Percentiles rank a stretch among this genome's conserved stretches.
These are phyloP conservation scores for Saturnispora silvae DNA, from an alignment of 805 yeast genomes.

Conservation along the genomic window DNA sequence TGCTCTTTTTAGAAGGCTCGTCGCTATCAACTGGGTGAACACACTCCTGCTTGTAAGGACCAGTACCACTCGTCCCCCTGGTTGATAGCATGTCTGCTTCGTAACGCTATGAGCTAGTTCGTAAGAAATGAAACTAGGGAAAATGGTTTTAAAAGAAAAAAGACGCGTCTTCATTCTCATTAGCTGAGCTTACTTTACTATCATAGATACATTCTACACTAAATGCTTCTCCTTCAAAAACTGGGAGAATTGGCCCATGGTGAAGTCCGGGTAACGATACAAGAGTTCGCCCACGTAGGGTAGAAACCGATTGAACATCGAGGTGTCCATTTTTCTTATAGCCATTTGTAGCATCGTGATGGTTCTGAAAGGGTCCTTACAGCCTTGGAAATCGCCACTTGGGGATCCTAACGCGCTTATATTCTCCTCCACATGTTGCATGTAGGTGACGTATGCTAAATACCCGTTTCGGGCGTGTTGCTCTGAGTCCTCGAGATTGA, in stretches of 20 bases:
- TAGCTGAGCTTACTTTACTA: too few relatives aligned
- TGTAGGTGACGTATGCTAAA: slow-evolving; percentile 11
- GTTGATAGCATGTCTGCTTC: too few relatives aligned
- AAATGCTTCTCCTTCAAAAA: slow-evolving; percentile 4
- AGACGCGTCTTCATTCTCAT: too few relatives aligned
- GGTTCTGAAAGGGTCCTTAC: slow-evolving; percentile 9
- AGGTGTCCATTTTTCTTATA: slow-evolving; percentile 8
- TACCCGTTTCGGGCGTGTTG: slow-evolving; percentile 6
- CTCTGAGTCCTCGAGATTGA: slow-evolving; percentile 2
- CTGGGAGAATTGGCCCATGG: slow-evolving; percentile 7
- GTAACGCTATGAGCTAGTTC: too few relatives aligned
- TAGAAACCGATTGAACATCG: slow-evolving; percentile 2
- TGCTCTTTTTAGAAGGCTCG: too few relatives aligned
- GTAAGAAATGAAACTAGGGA: too few relatives aligned
- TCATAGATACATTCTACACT: too few relatives aligned
- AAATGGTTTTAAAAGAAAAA: too few relatives aligned
- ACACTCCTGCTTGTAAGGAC: too few relatives aligned
- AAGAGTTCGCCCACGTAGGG: slow-evolving; percentile 7
- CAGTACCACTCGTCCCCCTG: too few relatives aligned
- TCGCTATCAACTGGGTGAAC: too few relatives aligned
- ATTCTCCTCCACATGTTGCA: slow-evolving; percentile 7
- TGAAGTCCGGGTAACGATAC: slow-evolving; percentile 8
- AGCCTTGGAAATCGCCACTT: slow-evolving; percentile 6
- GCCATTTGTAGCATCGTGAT: slow-evolving; percentile 6
- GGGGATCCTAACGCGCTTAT: slow-evolving; percentile 7